phyloP scores from a whole-genome alignment of 805 yeast genomes.

The Tetrapisispora pingtungensis region DNA sequence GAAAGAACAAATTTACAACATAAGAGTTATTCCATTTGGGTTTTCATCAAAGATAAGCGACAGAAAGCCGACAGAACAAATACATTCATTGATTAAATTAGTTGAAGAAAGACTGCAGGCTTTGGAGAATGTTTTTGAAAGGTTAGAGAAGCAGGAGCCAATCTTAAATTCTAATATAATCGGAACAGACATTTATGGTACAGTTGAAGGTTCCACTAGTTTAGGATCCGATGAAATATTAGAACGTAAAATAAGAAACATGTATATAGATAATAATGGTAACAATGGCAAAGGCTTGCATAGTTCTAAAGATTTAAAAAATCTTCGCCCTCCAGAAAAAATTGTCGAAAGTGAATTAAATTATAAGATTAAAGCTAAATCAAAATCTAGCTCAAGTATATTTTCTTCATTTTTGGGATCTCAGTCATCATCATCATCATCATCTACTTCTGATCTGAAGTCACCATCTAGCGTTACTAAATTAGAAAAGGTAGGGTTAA shows the following conservation, averaged over 20 bases:
- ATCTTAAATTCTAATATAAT: slow-evolving; percentile 21
- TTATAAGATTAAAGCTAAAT: slow-evolving; percentile 18
- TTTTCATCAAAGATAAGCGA: slow-evolving; percentile 17
- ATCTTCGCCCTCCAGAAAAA: slow-evolving; percentile 6
- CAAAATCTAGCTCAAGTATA: slow-evolving; percentile 12
- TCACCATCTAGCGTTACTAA: not conserved
- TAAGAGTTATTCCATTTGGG: slow-evolving; percentile 35
- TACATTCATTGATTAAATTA: slow-evolving; percentile 16
- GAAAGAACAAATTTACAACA: slow-evolving; percentile 29
- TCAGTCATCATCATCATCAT: slow-evolving; percentile 7
- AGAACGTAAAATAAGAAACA: slow-evolving; percentile 22
- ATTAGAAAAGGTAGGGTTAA: slow-evolving; percentile 22
- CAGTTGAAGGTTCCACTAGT: slow-evolving; percentile 14
- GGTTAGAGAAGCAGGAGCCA: slow-evolving; percentile 15
- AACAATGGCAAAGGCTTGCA: not conserved
- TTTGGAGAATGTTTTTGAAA: slow-evolving; percentile 16
- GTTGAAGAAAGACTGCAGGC: slow-evolving; percentile 23
- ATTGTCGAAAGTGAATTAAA: slow-evolving; percentile 23
- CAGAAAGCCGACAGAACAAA: slow-evolving; percentile 16
- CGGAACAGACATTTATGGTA: slow-evolving; percentile 22
- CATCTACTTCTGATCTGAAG: not conserved
- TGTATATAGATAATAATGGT: slow-evolving; percentile 9
- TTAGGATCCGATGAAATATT: slow-evolving; percentile 20
- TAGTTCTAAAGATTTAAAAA: slow-evolving; percentile 10
- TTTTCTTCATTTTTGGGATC: slow-evolving; percentile 19